Evolutionary conservation across 768 basidiomycete genomes (phyloP).

Genomic region (Suillus discolor): DNA sequence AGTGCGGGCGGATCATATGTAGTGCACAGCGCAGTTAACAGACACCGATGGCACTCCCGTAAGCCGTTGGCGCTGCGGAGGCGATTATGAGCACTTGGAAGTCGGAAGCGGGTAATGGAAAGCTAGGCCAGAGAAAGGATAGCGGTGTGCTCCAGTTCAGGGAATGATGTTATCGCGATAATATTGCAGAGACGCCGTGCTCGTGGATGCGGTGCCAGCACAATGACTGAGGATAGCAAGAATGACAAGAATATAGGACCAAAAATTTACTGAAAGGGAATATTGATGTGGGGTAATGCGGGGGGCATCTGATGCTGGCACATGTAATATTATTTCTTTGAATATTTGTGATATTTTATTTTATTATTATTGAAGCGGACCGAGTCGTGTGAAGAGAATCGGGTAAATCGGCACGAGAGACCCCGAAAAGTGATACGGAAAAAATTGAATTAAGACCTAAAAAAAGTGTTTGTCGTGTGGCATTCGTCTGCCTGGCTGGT

Average conservation of each 20-base stretch:
- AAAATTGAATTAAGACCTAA: not conserved
- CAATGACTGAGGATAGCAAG: not conserved
- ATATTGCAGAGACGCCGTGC: not conserved
- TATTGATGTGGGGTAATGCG: constrained; percentile 15
- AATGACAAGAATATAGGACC: not conserved
- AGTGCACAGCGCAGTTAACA: not conserved
- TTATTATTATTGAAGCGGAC: not conserved
- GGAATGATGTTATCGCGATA: not conserved
- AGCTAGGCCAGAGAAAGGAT: not conserved
- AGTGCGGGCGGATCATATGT: constrained; percentile 1
- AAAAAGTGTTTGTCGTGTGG: not conserved
- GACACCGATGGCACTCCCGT: not conserved
- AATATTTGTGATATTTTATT: not conserved
- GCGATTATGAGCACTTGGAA: not conserved
- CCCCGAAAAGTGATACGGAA: not conserved
- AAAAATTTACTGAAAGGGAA: not conserved
- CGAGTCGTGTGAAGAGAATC: not conserved
- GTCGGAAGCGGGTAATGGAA: not conserved
- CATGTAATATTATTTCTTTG: not conserved
- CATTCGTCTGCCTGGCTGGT: not conserved
- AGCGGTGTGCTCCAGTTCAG: not conserved
- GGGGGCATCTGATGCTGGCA: constrained; percentile 5
- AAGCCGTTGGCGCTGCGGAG: constrained; percentile 1
- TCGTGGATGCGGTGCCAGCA: constrained; percentile 1
- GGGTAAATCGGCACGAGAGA: constrained; percentile 3